These are phyloP conservation scores for Cladochytrium replicatum DNA, from an alignment of 192 early-diverging fungal species.

Conservation along the genomic window DNA sequence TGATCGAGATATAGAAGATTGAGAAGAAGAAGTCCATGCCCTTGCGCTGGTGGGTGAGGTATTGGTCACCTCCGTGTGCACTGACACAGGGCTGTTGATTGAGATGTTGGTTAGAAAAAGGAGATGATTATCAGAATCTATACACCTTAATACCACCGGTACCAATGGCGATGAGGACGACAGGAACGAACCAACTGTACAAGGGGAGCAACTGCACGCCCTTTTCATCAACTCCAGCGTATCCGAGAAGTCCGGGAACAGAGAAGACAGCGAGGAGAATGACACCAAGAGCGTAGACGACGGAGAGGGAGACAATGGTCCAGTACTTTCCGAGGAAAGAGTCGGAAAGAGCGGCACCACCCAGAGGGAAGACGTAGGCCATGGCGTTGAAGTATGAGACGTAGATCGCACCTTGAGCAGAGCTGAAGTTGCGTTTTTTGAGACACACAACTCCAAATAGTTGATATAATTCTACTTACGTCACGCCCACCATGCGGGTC, in stretches of 20 bases:
- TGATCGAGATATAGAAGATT: conserved; percentile 42
- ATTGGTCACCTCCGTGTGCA: conserved; percentile 48
- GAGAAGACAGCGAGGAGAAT: conserved; percentile 34
- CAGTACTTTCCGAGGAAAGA: conserved; percentile 58
- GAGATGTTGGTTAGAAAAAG: not conserved
- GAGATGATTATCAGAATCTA: not conserved
- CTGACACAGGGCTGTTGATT: conserved; percentile 35
- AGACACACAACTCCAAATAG: not conserved
- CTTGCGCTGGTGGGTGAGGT: conserved; percentile 31
- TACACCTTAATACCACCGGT: conserved; percentile 62
- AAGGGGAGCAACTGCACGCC: not conserved
- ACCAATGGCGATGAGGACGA: conserved; percentile 44
- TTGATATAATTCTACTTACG: not conserved
- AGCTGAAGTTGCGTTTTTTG: conserved; percentile 11
- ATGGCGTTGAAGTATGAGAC: conserved; percentile 36
- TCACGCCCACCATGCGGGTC: conserved; percentile 5
- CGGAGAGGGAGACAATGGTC: conserved; percentile 31
- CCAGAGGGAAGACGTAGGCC: conserved; percentile 48
- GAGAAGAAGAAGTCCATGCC: conserved; percentile 45
- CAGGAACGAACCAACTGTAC: conserved; percentile 12
- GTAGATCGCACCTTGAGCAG: conserved; percentile 24
- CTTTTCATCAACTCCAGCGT: conserved; percentile 16
- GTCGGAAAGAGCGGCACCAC: conserved; percentile 50
- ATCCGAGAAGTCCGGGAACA: conserved; percentile 30
- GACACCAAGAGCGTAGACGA: conserved; percentile 40